Evolutionary conservation across 2,329 filamentous ascomycete species (phyloP).

Genomic region (Penicillium vulpinum): DNA sequence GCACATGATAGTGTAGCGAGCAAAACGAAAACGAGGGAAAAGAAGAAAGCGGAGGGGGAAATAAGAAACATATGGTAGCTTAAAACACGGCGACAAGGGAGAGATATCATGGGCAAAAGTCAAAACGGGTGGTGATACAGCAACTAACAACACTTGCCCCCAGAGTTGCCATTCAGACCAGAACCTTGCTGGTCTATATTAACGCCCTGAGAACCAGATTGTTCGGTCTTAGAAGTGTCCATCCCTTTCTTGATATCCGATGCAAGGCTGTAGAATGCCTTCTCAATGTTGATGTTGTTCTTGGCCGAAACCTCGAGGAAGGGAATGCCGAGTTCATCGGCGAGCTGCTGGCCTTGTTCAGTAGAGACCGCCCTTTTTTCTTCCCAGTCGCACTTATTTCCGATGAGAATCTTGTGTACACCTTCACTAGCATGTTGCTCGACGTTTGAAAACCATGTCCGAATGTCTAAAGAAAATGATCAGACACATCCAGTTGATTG

Average conservation of each 20-base stretch:
- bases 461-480: conserved; percentile 68
- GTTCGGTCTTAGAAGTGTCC: conserved; percentile 80
- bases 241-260: conserved; percentile 99
- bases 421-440: conserved; percentile 98
- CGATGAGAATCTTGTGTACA: conserved; percentile 99
- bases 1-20: conserved; percentile 23
- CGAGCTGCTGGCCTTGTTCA: conserved; percentile 88
- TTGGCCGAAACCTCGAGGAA: conserved; percentile 99
- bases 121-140: conserved; percentile 19
- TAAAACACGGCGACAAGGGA: conserved; percentile 1
- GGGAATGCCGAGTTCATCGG: conserved; percentile 93
- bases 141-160: conserved; percentile 75
- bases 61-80: not conserved
- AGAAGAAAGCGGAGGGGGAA: conserved; percentile 3
- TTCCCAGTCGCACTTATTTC: conserved; percentile 99
- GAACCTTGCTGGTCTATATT: conserved; percentile 67
- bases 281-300: conserved; percentile 99
- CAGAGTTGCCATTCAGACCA: conserved; percentile 49
- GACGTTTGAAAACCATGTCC: conserved; percentile 99
- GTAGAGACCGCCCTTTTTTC: conserved; percentile 95
- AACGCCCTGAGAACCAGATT: conserved; percentile 60
- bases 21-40: conserved; percentile 14
- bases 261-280: conserved; percentile 94
- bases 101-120: not conserved
- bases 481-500: not conserved